Evolutionary conservation across 768 basidiomycete species (phyloP).

Genomic region (Leccinum pellstonianum): DNA sequence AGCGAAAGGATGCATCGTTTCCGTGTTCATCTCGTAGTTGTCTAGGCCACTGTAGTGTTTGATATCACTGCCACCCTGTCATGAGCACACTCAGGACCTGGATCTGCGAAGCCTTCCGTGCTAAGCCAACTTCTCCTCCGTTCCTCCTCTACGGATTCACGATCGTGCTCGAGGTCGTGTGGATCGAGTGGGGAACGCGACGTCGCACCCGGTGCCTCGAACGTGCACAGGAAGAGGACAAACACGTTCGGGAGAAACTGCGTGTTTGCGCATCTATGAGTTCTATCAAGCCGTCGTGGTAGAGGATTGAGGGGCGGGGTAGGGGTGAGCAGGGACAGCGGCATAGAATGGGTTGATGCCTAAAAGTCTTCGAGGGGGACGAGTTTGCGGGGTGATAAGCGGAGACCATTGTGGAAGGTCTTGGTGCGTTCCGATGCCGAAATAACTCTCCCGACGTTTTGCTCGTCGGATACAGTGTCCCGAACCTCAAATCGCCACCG

Average conservation of each 20-base stretch:
- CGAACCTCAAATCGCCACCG: too few relatives aligned
- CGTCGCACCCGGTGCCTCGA: constrained; percentile 52
- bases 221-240: constrained; percentile 84
- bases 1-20: too few relatives aligned
- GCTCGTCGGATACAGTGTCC: too few relatives aligned
- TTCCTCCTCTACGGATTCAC: too few relatives aligned
- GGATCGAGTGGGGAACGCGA: constrained; percentile 38
- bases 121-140: constrained; percentile 21
- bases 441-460: too few relatives aligned
- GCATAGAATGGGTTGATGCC: constrained; percentile 65
- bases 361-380: constrained; percentile 56
- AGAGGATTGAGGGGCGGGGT: constrained; percentile 66
- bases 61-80: too few relatives aligned
- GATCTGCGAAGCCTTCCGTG: constrained; percentile 16
- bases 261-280: constrained; percentile 97
- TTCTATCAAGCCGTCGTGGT: constrained; percentile 94
- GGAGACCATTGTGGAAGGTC: constrained; percentile 77
- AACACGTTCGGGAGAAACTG: constrained; percentile 91
- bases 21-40: too few relatives aligned
- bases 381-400: constrained; percentile 86
- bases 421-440: constrained; percentile 61
- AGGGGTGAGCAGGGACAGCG: constrained; percentile 87
- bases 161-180: too few relatives aligned
- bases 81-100: constrained; percentile 7
- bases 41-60: too few relatives aligned